Conservation (phyloP, 108 stramenopile genomes). For the Parietichytrium sp. region DNA sequence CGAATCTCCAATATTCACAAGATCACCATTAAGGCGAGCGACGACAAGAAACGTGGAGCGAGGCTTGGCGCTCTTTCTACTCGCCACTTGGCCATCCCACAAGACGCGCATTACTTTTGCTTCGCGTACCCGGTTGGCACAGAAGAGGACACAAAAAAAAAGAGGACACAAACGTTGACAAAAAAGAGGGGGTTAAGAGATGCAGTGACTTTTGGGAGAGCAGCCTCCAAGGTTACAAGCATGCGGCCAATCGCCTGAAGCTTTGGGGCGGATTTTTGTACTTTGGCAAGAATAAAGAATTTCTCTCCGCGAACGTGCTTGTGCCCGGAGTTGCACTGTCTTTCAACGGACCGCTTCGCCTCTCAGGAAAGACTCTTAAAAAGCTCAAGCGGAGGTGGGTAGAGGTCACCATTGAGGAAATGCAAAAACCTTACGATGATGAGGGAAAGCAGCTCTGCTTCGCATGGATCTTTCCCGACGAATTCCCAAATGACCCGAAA, state of each 20-base stretch:
- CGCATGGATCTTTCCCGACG: not conserved
- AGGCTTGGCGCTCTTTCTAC: no score
- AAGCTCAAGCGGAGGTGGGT: not conserved
- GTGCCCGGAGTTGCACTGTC: not conserved
- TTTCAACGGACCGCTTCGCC: not conserved
- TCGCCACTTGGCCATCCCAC: not conserved
- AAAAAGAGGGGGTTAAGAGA: no score
- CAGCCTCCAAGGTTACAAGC: not conserved
- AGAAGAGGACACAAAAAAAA: not conserved
- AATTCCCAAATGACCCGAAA: not conserved
- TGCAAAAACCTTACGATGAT: not conserved
- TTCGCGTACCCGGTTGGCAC: not conserved
- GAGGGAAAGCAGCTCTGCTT: not conserved
- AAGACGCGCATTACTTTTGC: not conserved
- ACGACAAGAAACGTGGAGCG: no score
- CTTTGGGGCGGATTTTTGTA: not conserved
- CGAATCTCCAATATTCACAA: not conserved
- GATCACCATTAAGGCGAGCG: not conserved
- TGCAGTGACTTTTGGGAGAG: no score
- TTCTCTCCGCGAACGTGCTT: not conserved
- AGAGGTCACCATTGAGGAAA: not conserved
- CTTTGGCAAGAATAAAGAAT: not conserved
- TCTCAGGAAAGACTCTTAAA: not conserved
- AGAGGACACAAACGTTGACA: not conserved
- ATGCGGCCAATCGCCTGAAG: not conserved